These are phyloP conservation scores for Bolboschoenus planiculmis DNA, from an alignment of 176 grass and related monocot genomes.

Conservation along the genomic window DNA sequence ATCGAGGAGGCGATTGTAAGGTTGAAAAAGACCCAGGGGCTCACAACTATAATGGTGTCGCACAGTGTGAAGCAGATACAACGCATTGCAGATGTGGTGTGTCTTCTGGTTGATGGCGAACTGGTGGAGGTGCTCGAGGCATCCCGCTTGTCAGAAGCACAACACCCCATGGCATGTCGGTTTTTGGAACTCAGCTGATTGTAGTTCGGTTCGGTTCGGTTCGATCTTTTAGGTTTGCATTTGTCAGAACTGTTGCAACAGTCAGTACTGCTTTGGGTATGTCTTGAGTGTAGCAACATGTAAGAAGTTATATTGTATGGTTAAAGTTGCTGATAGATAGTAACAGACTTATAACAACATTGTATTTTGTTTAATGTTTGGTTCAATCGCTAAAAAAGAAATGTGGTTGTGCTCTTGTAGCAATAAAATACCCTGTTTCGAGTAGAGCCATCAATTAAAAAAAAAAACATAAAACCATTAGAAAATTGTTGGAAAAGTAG, in stretches of 20 bases:
- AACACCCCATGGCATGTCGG: conserved; percentile 78
- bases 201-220: not conserved
- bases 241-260: not conserved
- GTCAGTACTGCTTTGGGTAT: not conserved
- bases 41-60: conserved; percentile 81
- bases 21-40: conserved; percentile 54
- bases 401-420: not conserved
- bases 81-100: conserved; percentile 72
- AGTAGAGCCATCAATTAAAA: not conserved
- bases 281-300: not conserved
- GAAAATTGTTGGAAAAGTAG: no score
- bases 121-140: conserved; percentile 77
- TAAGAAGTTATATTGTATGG: not conserved
- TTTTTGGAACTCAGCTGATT: conserved; percentile 77
- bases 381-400: not conserved
- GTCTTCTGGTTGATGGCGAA: conserved; percentile 77
- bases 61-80: conserved; percentile 99
- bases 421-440: not conserved
- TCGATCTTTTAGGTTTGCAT: not conserved
- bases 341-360: not conserved
- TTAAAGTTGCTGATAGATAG: not conserved
- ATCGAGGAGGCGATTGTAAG: conserved; percentile 84
- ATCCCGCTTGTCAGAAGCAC: conserved; percentile 45
- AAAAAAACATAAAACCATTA: not conserved
- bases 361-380: not conserved